A percentile compares a stretch with the other conserved stretches of the same genome.
These are phyloP conservation scores for Beauveria sp. DNA, from an alignment of 2,329 filamentous ascomycete species.

Conservation along the genomic window DNA sequence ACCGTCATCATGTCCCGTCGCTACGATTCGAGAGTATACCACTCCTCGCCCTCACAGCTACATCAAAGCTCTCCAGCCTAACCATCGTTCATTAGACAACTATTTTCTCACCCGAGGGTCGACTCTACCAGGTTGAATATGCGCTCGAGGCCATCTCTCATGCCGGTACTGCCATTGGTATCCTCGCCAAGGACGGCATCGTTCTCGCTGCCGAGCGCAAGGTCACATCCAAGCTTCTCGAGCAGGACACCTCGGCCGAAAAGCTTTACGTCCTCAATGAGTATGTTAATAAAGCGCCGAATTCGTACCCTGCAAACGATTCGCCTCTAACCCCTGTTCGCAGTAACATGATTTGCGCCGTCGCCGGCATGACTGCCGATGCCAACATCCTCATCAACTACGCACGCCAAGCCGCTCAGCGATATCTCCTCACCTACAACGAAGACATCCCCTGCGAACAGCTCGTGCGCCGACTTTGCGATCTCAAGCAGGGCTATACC, in stretches of 20 bases:
- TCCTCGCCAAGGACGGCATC: constrained; percentile 96
- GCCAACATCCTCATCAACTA: constrained; percentile 99
- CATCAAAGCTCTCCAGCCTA: constrained; percentile 12
- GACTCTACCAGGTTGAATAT: constrained; percentile 99
- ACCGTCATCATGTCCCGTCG: constrained; percentile 72
- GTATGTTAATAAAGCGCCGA: constrained; percentile 43
- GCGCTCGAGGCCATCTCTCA: constrained; percentile 98
- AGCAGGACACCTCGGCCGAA: constrained; percentile 99
- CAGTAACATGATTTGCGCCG: constrained; percentile 99
- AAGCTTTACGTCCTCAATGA: constrained; percentile 99
- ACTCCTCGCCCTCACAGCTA: constrained; percentile 8
- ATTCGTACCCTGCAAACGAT: not conserved
- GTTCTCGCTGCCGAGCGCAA: constrained; percentile 97
- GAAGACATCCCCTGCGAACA: constrained; percentile 99
- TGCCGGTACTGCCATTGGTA: constrained; percentile 91
- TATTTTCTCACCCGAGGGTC: constrained; percentile 98
- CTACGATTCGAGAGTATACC: constrained; percentile 89
- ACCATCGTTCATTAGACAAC: constrained; percentile 61
- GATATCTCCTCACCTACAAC: constrained; percentile 98
- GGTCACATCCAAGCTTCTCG: constrained; percentile 96
- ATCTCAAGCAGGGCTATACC: constrained; percentile 98
- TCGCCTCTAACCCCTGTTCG: not conserved
- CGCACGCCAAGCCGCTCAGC: constrained; percentile 91
- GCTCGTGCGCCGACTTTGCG: constrained; percentile 90
- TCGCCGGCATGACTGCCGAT: constrained; percentile 98